These are phyloP conservation scores for Magnusiomyces suaveolens DNA, from an alignment of 1,139 yeast species.

Conservation along the genomic window DNA sequence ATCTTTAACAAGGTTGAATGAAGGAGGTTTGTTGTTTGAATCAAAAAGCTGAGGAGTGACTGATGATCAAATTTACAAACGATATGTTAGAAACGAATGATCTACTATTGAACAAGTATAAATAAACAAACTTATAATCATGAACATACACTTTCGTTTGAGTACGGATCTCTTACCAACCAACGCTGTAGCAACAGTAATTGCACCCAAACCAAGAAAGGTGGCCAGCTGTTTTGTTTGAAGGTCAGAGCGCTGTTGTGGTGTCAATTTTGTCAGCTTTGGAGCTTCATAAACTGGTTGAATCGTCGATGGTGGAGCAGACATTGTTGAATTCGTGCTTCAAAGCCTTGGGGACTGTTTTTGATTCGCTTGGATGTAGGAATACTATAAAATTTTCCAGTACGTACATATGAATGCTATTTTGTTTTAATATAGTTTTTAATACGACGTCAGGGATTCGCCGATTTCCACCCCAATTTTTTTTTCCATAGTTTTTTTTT, in stretches of 20 bases:
- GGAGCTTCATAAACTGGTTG: slow-evolving; percentile 11
- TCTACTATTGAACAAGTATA: too few species aligned
- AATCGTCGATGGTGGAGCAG: too few species aligned
- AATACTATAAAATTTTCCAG: too few species aligned
- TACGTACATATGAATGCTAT: too few species aligned
- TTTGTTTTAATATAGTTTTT: too few species aligned
- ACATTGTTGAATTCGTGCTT: slow-evolving; percentile 1
- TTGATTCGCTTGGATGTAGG: too few species aligned
- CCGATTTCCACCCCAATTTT: too few species aligned
- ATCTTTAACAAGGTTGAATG: slow-evolving; percentile 68
- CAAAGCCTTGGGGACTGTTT: too few species aligned
- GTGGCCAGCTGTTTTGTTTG: slow-evolving; percentile 50
- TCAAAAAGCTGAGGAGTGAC: slow-evolving; percentile 69
- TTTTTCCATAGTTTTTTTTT: too few species aligned
- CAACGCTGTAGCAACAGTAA: slow-evolving; percentile 63
- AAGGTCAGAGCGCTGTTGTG: slow-evolving; percentile 5
- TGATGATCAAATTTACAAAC: too few species aligned
- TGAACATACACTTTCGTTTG: slow-evolving; percentile 56
- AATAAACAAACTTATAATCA: too few species aligned
- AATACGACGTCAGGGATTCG: too few species aligned
- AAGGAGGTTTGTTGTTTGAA: slow-evolving; percentile 80
- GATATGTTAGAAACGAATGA: slow-evolving; percentile 5
- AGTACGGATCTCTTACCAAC: slow-evolving; percentile 67
- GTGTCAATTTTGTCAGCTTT: slow-evolving; percentile 3
- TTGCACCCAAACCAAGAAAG: slow-evolving; percentile 63